Evolutionary conservation across 495 filamentous ascomycete species (phyloP), one percentile per base, ranked within the genome.

Genomic region (Podospora anserina): DNA sequence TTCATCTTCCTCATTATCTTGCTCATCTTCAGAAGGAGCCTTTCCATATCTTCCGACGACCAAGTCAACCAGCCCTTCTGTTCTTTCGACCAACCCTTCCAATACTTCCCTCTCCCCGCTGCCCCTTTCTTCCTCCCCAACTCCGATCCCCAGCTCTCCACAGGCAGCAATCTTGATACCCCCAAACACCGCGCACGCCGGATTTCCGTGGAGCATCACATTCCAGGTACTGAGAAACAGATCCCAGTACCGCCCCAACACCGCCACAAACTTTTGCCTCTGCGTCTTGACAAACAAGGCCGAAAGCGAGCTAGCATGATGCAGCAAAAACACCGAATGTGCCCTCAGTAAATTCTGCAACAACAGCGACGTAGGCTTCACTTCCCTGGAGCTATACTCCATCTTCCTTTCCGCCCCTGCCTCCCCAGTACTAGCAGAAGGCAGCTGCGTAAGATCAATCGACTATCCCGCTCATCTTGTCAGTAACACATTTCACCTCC

Each of bases 111-210:
- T 81, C 80, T 97, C 93, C 16, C 92, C 92, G 71, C 92, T 96
- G 2, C 94, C 93, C 81, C 93, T 88, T 68, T 97, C 92, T 79
- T 97, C 93, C 74, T 97, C 93, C 34, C 94, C 95, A 15, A 97
- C 93, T 1, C 96, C 96, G 18, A 97, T 86, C 19, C 95, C 96
- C 27, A 97, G 87, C 79, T 97, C 93, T 5, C 94, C 95, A 53
- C 92, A 91, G 28, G 90, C 92, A 18, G 95, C 92, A 57, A 98
- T 87, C 78, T 97, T 97, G 69, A 97, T 87, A 2, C 92, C 92
- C 27, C 89, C 88, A 71, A 91, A 92, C 3, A 96, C 85, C 66
- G 89, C 89, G 4, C 89, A 87, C 4, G 89, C 88, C 3, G 95
- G 95, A 68, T 95, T 97, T 20, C 94, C 95, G 74, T 92, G 90